Evolutionary conservation across 2,329 filamentous ascomycete genomes (phyloP).

Genomic region (Drechslerella stenobrocha): DNA sequence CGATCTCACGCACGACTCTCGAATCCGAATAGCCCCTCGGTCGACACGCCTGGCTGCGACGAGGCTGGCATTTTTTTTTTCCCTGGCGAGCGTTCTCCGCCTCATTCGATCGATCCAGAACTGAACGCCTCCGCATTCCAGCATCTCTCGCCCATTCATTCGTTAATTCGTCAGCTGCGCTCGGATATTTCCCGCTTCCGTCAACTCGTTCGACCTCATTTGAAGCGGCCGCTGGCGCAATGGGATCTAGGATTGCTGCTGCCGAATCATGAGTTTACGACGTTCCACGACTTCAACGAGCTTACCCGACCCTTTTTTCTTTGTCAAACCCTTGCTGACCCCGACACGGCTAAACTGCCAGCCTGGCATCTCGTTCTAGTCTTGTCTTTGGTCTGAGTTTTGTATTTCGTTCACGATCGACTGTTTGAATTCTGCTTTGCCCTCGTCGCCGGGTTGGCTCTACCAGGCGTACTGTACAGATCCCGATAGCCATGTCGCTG

Average conservation of each 20-base stretch:
- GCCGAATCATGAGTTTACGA: slow-evolving; percentile 45
- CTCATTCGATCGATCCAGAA: too few species aligned
- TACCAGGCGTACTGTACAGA: too few species aligned
- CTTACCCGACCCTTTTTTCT: slow-evolving; percentile 17
- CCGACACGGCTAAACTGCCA: slow-evolving; percentile 18
- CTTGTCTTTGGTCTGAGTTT: neutral
- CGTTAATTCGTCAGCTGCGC: too few species aligned
- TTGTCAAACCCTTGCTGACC: slow-evolving; percentile 22
- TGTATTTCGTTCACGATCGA: neutral
- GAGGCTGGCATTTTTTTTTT: neutral
- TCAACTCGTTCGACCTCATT: neutral
- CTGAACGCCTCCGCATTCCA: too few species aligned
- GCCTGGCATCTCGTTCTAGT: neutral
- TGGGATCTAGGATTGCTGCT: slow-evolving; percentile 9
- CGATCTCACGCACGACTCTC: neutral
- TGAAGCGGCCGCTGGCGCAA: slow-evolving; percentile 2
- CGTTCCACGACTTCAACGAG: slow-evolving; percentile 25
- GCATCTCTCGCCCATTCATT: too few species aligned
- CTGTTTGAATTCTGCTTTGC: neutral
- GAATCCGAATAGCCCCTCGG: neutral
- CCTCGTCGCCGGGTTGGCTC: too few species aligned
- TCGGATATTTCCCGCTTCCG: neutral
- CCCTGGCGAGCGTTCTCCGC: neutral
- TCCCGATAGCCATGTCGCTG: slow-evolving; percentile 35
- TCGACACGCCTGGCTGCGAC: neutral